Percentiles rank a stretch among this genome's conserved stretches.
Conservation (phyloP, 2,329 filamentous ascomycete genomes). For the Aspergillus arachidicola region DNA sequence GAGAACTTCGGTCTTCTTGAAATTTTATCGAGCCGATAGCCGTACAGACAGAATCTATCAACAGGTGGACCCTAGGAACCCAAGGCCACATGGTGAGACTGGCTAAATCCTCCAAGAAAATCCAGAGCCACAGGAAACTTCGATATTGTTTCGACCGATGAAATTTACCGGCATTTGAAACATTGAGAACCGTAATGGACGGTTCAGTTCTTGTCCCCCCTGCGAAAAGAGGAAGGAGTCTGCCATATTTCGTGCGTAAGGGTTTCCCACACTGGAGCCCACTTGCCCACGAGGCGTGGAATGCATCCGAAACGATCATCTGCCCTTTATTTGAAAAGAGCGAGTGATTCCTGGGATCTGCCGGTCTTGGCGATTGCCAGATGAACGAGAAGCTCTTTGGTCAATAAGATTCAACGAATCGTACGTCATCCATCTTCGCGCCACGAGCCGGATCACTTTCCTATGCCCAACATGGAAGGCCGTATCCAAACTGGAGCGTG, state of each 20-base stretch:
- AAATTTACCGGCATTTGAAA: background rate
- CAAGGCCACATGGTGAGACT: conserved; percentile 23
- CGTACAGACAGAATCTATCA: conserved; percentile 9
- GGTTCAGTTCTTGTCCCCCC: background rate
- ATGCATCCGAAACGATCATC: conserved; percentile 12
- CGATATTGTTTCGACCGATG: background rate
- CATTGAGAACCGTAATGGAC: background rate
- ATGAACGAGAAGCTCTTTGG: conserved; percentile 17
- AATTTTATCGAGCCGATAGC: conserved; percentile 9
- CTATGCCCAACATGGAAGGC: conserved; percentile 12
- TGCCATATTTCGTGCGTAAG: conserved; percentile 1
- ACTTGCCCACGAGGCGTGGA: conserved; percentile 6
- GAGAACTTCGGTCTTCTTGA: background rate
- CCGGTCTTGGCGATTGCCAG: conserved; percentile 20
- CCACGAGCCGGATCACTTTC: conserved; percentile 8
- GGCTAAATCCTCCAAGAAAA: conserved; percentile 1
- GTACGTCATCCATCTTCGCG: conserved; percentile 12
- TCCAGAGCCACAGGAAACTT: background rate
- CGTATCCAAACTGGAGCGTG: conserved; percentile 13
- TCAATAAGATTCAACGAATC: conserved; percentile 17
- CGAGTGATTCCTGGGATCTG: conserved; percentile 18
- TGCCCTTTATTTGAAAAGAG: conserved; percentile 13
- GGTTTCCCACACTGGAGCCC: conserved; percentile 2
- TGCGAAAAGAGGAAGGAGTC: conserved; percentile 1
- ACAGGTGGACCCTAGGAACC: conserved; percentile 19